Base-by-base conservation (phyloP, 2,329 filamentous ascomycete genomes). In the Taxawa tesnikishii region DNA sequence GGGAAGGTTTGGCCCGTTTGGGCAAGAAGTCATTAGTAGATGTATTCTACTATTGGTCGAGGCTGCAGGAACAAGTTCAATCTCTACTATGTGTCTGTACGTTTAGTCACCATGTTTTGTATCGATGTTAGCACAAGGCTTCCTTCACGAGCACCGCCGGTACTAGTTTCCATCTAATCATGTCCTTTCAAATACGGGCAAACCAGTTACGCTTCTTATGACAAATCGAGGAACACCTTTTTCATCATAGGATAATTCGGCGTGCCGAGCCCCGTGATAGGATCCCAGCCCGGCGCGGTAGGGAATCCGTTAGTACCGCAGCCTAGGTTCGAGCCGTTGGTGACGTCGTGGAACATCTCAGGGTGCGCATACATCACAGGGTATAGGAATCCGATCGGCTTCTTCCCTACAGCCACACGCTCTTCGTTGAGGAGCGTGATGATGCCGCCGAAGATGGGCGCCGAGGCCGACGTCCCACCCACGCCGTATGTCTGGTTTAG, bases 401-500 rank as follows among this genome's bases (percentile, higher is more conserved):
- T 23, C 23, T 46, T 48, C 1, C 42, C 43, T 6, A 37, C 33
- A 4, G 32, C 28, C 13, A 34, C 15, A 7, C 38, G 25, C 30
- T 37, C 31, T 26, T 39, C 28, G 35, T 46, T 41, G 14, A 43
- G 29, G 9, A 29, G 31, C 10, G 24, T 37, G 5, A 41, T 27
- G 26, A 41, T 37, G 18, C 19, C 18, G 19, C 29, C 39, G 29
- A 41, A 36, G 18, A 36, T 28, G 6, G 39, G 39, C 6, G 33
- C 25, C 6, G 31, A 32, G n/a, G 39, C 39, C 8, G 28, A 32
- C 3, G 39, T 41, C 8, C 39, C 39, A 18, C 33, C 38, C n/a
- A 67, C 43, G 7, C 26, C 29, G 4, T 36, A 27, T 10, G 31
- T 37, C 49, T 3, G 53, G 5, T 53, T 50, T 31, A 59, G 54